Base-by-base conservation (phyloP, 2,329 filamentous ascomycete species). In the Fusarium sp. region DNA sequence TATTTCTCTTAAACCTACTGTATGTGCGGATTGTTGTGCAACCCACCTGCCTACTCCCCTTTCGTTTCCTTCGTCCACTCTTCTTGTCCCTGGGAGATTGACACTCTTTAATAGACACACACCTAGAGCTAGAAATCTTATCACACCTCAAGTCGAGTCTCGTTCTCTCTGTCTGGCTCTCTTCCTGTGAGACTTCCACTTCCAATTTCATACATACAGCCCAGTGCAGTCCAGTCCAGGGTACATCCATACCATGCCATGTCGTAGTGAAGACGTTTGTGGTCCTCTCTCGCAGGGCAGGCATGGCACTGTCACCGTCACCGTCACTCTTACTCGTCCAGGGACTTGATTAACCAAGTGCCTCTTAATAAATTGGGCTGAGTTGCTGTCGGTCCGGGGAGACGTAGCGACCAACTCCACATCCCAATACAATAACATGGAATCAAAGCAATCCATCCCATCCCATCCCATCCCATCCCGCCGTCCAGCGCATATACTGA, bases 181-280 rank as follows among this genome's bases (percentile, higher is more conserved):
- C 47, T 56, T 46, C 37, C 42, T 59, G 58, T 62, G 60, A 71
- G 18, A 45, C 20, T 31, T 40, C n/a, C 26, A 20, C 23, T 70
- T 31, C 51, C 50, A 23, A 3, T 23, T 23, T 5, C 23, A 23
- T 23, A 23, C 23, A 23, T 23, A 23, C 23, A 23, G 23, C 23
- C 23, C 23, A 23, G 23, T 23, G 4, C 23, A 23, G 23, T 23
- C 3, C 23, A 23, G 23, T 23, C 23, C 23, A 23, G 23, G 23
- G 23, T 23, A 23, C 6, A 23, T 23, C 23, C 23, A 23, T 23
- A 23, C 23, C 23, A 23, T 23, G 23, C 5, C 23, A 23, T 6
- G 23, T 6, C 23, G 23, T 23, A 23, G 23, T 5, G 23, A 23
- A 23, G 23, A 23, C 23, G 23, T 23, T 23, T 23, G 23, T 23